Conservation (phyloP, 306 rosid genomes). For the Herpetospermum pedunculosum region DNA sequence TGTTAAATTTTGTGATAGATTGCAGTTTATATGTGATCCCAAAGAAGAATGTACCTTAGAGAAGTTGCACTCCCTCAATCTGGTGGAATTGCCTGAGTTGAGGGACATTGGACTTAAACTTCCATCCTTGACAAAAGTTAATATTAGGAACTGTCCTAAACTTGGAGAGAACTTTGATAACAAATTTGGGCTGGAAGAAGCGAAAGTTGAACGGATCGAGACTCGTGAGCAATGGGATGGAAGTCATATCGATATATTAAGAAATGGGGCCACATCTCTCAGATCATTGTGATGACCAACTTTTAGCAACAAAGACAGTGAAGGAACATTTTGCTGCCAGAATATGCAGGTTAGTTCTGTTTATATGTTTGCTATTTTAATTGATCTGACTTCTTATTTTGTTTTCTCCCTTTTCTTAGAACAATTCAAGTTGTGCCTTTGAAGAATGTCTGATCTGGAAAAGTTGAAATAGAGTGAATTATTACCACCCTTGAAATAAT, state of each 20-base stretch:
- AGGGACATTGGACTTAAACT: constrained; percentile 8
- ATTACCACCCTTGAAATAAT: not conserved
- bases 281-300: not conserved
- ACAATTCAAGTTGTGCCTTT: not conserved
- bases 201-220: not conserved
- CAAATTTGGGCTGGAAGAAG: too few relatives aligned
- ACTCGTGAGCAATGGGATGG: constrained; percentile 6
- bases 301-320: not conserved
- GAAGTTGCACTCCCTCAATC: constrained; percentile 8
- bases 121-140: not conserved
- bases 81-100: constrained; percentile 25
- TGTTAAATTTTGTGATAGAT: constrained; percentile 20
- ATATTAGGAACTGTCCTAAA: constrained; percentile 17
- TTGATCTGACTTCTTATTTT: too few relatives aligned
- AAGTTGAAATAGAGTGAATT: not conserved
- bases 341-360: not conserved
- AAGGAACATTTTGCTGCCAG: not conserved
- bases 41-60: not conserved
- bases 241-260: too few relatives aligned
- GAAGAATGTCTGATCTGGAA: not conserved
- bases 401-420: not conserved
- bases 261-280: not conserved
- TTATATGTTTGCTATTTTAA: not conserved
- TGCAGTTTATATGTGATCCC: not conserved
- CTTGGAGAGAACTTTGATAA: not conserved